Conservation (phyloP, 208 protist genomes). For the Trypanosoma congolense region DNA sequence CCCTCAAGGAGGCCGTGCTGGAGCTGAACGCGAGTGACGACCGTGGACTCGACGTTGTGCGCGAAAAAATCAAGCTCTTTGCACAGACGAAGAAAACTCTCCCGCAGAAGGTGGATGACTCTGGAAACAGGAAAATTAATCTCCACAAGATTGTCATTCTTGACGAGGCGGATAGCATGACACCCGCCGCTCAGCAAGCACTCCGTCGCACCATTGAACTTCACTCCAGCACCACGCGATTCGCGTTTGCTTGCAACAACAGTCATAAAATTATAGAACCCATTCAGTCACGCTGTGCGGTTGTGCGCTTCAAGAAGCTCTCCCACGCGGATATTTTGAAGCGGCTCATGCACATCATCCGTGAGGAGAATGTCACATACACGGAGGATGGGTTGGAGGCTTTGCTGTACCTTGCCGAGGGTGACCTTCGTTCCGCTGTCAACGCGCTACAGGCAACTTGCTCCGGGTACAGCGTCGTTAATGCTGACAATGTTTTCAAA, state of each 20-base stretch:
- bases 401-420: constrained; percentile 96
- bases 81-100: constrained; percentile 93
- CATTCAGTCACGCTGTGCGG: constrained; percentile 95
- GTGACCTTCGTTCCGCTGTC: constrained; percentile 95
- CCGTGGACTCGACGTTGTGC: constrained; percentile 97
- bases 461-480: constrained; percentile 94
- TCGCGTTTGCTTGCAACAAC: constrained; percentile 99
- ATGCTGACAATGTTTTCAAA: constrained; percentile 98
- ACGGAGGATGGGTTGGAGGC: constrained; percentile 96
- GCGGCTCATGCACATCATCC: constrained; percentile 89
- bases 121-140: constrained; percentile 28
- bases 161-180: constrained; percentile 99
- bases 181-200: constrained; percentile 96
- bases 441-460: constrained; percentile 98
- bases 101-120: constrained; percentile 42
- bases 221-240: constrained; percentile 96
- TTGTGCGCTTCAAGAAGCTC: constrained; percentile 85
- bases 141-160: constrained; percentile 99
- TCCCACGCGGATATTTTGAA: constrained; percentile 89
- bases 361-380: constrained; percentile 87
- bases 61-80: constrained; percentile 99
- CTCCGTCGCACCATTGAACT: constrained; percentile 98
- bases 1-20: constrained; percentile 94
- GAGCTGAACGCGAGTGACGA: constrained; percentile 99
- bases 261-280: constrained; percentile 99